A percentile compares a stretch with the other conserved stretches of the same genome.
Conservation (phyloP, 441 rosid species). For the Mallotus japonicus region DNA sequence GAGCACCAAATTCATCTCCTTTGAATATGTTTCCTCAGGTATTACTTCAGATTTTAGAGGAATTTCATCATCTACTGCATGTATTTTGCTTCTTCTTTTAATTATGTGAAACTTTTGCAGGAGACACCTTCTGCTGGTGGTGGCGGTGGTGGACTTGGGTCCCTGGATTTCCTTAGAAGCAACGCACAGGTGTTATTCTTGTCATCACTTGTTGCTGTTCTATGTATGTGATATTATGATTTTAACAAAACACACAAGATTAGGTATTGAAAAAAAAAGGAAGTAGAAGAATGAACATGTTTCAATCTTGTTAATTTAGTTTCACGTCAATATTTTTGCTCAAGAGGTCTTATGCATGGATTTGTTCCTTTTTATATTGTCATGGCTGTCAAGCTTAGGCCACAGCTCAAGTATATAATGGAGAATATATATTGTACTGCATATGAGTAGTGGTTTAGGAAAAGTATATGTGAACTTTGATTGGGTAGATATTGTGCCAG, state of each 20-base stretch:
- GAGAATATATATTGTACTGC: slow-evolving; percentile 2
- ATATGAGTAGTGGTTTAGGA: not conserved
- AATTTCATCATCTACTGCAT: slow-evolving; percentile 10
- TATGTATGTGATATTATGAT: not conserved
- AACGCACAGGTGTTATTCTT: slow-evolving; percentile 68
- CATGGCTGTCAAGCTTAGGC: not conserved
- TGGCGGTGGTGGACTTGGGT: slow-evolving; percentile 52
- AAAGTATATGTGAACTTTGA: not conserved
- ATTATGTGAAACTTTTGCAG: slow-evolving; percentile 37
- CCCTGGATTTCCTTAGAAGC: slow-evolving; percentile 88
- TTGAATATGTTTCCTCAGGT: slow-evolving; percentile 98
- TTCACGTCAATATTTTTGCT: not conserved
- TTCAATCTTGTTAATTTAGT: not conserved
- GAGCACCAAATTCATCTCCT: slow-evolving; percentile 90
- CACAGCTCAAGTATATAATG: not conserved
- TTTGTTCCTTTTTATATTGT: not conserved
- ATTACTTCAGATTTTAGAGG: slow-evolving; percentile 21
- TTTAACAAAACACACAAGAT: too few species aligned
- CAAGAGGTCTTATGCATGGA: not conserved
- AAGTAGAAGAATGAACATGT: too few species aligned
- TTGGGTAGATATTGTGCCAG: not conserved
- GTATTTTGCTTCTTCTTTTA: slow-evolving; percentile 14
- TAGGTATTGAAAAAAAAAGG: too few species aligned
- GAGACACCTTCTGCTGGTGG: slow-evolving; percentile 62
- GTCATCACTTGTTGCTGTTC: slow-evolving; percentile 4